Evolutionary conservation across 495 filamentous ascomycete species (phyloP), one percentile per base, ranked within the genome.

Genomic region (Talaromyces wortmannii): DNA sequence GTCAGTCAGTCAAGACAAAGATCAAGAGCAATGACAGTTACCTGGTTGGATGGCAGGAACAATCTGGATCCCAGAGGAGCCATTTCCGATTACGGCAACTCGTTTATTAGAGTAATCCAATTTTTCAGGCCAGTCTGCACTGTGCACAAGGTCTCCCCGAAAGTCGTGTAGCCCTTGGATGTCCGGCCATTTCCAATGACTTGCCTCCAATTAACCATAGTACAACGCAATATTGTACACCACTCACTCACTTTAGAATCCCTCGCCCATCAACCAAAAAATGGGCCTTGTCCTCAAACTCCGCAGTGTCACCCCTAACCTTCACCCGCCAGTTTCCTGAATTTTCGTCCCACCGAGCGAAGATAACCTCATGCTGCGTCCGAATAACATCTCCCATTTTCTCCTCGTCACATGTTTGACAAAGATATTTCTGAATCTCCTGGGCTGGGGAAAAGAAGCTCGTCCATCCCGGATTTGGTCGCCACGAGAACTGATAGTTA

Each of bases 11-110:
- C 45, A 8, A 47, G 45, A 47, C 6, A 6, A 47, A 16, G n/a
- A n/a, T n/a, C n/a, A 16, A 6, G 45, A 6, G 45, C 6, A 47
- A 47, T 47, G 45, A 47, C 6, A 16, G 18, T 8, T 47, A 6
- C 6, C 18, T 47, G 45, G 30, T 46, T 81, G 78, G 40, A 86
- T 73, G 30, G 76, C 71, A 0, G 83, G 81, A 3, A 84, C 69
- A 7, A 85, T 72, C 59, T 87, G 83, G 16, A 71, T 63, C 0
- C 63, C 68, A 10, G 70, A 75, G 6, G 65, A 67, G 40, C 79
- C 78, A 67, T 57, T 76, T 50, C 81, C 81, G 36, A 85, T 76
- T 0, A 83, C 57, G 5, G 75, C 78, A 40, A 85, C 70, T 6
- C 6, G 6, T 55, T 83, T 84, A 3, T 70, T 74, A 7, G 62